These are phyloP conservation scores for Blastocladiella britannica DNA, from an alignment of 192 early-diverging fungal species.

Conservation along the genomic window DNA sequence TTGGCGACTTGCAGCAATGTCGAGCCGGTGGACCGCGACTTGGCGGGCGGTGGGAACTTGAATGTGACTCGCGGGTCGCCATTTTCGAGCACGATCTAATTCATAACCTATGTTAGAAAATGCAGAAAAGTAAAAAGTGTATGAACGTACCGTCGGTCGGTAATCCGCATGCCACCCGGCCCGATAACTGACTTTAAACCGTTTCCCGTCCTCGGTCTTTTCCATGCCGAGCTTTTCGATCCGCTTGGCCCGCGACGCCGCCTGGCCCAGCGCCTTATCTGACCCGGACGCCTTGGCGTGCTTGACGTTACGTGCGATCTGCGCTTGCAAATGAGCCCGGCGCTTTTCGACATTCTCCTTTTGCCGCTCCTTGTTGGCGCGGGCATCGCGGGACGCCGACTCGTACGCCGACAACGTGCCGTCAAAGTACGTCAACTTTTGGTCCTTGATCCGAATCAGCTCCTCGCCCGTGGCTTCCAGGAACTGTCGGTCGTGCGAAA, in stretches of 20 bases:
- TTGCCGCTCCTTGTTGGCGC: neutral
- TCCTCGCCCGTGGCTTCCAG: slow-evolving; percentile 6
- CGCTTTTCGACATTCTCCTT: slow-evolving; percentile 1
- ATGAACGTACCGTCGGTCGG: slow-evolving; percentile 30
- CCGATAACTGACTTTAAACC: slow-evolving; percentile 41
- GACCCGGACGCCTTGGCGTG: slow-evolving; percentile 4
- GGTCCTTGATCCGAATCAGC: slow-evolving; percentile 8
- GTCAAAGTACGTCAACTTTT: slow-evolving; percentile 6
- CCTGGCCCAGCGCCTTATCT: slow-evolving; percentile 6
- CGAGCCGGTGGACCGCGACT: slow-evolving; percentile 35
- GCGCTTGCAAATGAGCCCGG: neutral
- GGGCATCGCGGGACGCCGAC: neutral
- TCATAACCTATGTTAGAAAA: too few species aligned
- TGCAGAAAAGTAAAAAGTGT: too few species aligned
- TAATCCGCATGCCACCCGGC: slow-evolving; percentile 24
- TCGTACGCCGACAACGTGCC: slow-evolving; percentile 6
- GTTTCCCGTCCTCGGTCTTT: slow-evolving; percentile 41
- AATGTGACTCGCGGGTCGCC: slow-evolving; percentile 34
- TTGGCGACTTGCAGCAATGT: slow-evolving; percentile 40
- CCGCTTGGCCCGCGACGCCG: slow-evolving; percentile 2
- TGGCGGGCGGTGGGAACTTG: slow-evolving; percentile 43
- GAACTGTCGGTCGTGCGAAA: slow-evolving; percentile 8
- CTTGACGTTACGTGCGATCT: slow-evolving; percentile 4
- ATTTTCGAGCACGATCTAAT: slow-evolving; percentile 33
- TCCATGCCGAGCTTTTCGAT: slow-evolving; percentile 27